Evolutionary conservation across 306 rosid genomes (phyloP), one percentile per base, ranked within the genome.

Genomic region (Cicer yamashitae): DNA sequence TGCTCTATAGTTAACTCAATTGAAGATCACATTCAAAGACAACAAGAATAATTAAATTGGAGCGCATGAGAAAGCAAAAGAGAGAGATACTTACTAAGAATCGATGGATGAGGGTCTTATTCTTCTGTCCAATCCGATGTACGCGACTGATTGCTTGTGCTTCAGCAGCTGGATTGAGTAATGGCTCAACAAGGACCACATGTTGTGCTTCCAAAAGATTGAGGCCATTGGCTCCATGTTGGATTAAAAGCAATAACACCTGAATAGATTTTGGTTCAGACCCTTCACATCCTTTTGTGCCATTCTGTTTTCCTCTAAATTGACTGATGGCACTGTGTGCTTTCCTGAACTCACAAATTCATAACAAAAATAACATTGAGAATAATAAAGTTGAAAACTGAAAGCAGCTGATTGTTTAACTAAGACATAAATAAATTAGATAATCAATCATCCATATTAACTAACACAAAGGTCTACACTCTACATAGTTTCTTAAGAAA

Each of bases 81-180:
- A 73, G 34, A 22, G 59, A 12, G 67, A 78, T 62, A 89, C 96
- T 59, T 87, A 91, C 98, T 39, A 88, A 77, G 78, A 94, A 94
- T 10, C 96, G 96, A 78, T 94, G 99, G 76, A 93, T 91, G 11
- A 92, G 87, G 53, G 96, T 94, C 83, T 72, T 84, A 6, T 89
- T 74, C 73, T 83, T 70, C 79, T 90, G 97, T 56, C 96, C 96
- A 6, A 91, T 91, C n/a, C 97, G 96, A 81, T 91, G 98, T 8
- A 94, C 96, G 15, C 93, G 91, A 61, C 98, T 88, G 75, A 94
- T 91, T 48, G 98, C 97, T 85, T 91, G 97, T 64, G 97, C 97
- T 82, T 94, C 98, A 4, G 87, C 96, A 58, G 97, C 98, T 48
- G 97, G 98, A 83, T 94, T 94, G 62, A 94, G 97, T 41, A 94